These are phyloP conservation scores for Phalaenopsis equestris DNA, from an alignment of 106 monocot genomes.

Conservation along the genomic window DNA sequence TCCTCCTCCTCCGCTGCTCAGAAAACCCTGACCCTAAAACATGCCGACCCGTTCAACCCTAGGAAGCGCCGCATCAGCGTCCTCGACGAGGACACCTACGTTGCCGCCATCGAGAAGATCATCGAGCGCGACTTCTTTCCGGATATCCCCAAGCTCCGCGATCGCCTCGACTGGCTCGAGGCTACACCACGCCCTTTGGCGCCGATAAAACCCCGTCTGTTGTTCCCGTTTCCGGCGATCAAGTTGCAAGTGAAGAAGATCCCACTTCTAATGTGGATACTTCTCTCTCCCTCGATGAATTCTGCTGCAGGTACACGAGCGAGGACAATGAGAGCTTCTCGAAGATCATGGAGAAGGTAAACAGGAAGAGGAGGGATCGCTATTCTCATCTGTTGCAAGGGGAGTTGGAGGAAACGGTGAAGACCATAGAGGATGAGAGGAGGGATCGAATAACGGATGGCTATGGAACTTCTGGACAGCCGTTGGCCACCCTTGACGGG, in stretches of 20 bases:
- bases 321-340: slow-evolving; percentile 96
- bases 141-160: slow-evolving; percentile 70
- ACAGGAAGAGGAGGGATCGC: slow-evolving; percentile 56
- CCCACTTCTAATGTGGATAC: slow-evolving; percentile 17
- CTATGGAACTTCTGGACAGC: slow-evolving; percentile 82
- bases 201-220: slow-evolving; percentile 20
- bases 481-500: slow-evolving; percentile 52
- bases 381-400: slow-evolving; percentile 59
- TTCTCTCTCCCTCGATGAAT: slow-evolving; percentile 60
- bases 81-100: slow-evolving; percentile 73
- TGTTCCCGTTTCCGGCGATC: background rate
- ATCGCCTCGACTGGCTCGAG: slow-evolving; percentile 85
- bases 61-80: slow-evolving; percentile 38
- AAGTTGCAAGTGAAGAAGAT: background rate
- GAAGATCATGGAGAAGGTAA: slow-evolving; percentile 84
- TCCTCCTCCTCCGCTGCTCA: slow-evolving; percentile 4
- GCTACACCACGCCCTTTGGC: slow-evolving; percentile 41
- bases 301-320: slow-evolving; percentile 70
- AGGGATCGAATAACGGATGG: slow-evolving; percentile 81
- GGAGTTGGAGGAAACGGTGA: slow-evolving; percentile 23
- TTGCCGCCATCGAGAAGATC: slow-evolving; percentile 69
- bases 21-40: slow-evolving; percentile 7
- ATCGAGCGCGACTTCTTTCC: slow-evolving; percentile 96
- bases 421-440: slow-evolving; percentile 29
- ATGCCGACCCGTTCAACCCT: slow-evolving; percentile 14